A percentile compares a stretch with the other conserved stretches of the same genome.
phyloP scores from a whole-genome alignment of 2,329 filamentous ascomycete genomes.

The Alternaria atra region DNA sequence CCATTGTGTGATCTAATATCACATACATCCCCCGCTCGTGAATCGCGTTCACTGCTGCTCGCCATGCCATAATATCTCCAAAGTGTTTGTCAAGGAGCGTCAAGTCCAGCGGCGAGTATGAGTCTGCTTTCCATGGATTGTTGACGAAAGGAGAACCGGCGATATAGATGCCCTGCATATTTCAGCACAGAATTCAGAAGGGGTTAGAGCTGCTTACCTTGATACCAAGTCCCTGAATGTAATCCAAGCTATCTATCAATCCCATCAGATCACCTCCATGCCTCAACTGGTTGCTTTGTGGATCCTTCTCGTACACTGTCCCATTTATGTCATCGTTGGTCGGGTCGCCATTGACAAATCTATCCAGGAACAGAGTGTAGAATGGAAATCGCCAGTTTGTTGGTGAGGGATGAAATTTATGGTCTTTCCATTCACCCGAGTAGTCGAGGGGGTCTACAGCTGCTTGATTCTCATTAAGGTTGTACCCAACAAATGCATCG shows the following conservation, averaged over 20 bases:
- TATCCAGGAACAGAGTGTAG: conserved; percentile 71
- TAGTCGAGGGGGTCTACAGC: conserved; percentile 68
- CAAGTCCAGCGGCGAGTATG: conserved; percentile 67
- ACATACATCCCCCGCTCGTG: conserved; percentile 71
- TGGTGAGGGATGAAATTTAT: conserved; percentile 64
- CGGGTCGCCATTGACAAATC: conserved; percentile 72
- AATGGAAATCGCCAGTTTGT: conserved; percentile 72
- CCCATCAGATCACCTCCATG: neutral
- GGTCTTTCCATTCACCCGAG: conserved; percentile 63
- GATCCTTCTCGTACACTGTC: conserved; percentile 68
- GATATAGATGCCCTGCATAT: conserved; percentile 69
- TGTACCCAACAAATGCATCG: conserved; percentile 60
- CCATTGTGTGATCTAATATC: conserved; percentile 71
- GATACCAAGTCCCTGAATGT: neutral
- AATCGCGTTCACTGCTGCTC: conserved; percentile 66
- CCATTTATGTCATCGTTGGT: conserved; percentile 70
- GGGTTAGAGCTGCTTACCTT: neutral
- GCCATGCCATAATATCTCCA: conserved; percentile 67
- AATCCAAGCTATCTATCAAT: neutral
- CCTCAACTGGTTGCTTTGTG: conserved; percentile 67
- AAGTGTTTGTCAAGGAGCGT: conserved; percentile 71
- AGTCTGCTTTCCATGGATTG: conserved; percentile 69
- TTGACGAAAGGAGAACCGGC: conserved; percentile 72
- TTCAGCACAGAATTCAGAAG: conserved; percentile 54
- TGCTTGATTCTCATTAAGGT: conserved; percentile 67